Percentiles rank a stretch among this genome's conserved stretches.
Conservation (phyloP, 129 eudicot species). For the Flaveria ramosissima region DNA sequence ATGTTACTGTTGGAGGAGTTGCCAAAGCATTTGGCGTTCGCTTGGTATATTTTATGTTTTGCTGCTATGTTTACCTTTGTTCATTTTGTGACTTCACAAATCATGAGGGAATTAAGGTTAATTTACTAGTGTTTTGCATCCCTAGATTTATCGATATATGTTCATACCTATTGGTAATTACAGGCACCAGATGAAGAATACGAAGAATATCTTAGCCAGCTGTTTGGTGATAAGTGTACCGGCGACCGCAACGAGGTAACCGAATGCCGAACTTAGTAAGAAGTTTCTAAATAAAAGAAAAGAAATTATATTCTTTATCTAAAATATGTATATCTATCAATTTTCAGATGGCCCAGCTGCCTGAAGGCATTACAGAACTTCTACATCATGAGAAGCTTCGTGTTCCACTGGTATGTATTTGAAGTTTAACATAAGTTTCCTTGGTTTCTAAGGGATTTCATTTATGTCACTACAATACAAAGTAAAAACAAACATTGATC, state of each 20-base stretch:
- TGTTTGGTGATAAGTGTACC: constrained; percentile 75
- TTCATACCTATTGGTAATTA: not conserved
- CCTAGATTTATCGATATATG: constrained; percentile 5
- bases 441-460: too few relatives aligned
- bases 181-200: constrained; percentile 99
- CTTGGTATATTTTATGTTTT: constrained; percentile 41
- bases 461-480: not conserved
- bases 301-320: not conserved
- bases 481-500: not conserved
- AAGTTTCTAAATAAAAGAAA: not conserved
- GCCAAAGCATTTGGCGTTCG: constrained; percentile 98
- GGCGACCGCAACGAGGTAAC: constrained; percentile 84
- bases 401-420: constrained; percentile 75
- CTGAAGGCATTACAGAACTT: constrained; percentile 92
- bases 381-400: constrained; percentile 81
- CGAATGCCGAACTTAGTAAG: constrained; percentile 2
- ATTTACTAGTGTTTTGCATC: constrained; percentile 12
- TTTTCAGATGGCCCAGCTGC: constrained; percentile 90
- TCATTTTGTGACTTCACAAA: not conserved
- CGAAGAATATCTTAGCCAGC: constrained; percentile 76
- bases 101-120: not conserved
- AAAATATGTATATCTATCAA: constrained; percentile 8
- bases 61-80: constrained; percentile 9
- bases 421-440: not conserved
- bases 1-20: constrained; percentile 83